These are phyloP conservation scores for Ogataea chonburiensis DNA, from an alignment of 805 yeast genomes.

Conservation along the genomic window DNA sequence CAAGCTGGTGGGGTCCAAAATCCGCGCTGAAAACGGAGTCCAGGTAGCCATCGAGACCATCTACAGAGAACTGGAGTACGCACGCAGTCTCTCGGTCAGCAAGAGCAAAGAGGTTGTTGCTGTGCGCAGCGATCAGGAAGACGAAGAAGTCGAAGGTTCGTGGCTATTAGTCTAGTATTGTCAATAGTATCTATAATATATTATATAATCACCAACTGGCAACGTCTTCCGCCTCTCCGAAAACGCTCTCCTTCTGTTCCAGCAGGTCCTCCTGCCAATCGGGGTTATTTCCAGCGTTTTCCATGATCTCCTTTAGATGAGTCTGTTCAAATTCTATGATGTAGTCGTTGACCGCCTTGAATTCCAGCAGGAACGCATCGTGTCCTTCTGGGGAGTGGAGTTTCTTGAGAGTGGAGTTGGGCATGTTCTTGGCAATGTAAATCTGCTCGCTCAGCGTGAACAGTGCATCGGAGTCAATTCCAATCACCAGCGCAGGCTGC, in stretches of 20 bases:
- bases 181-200: slow-evolving; percentile 4
- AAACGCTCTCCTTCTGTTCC: slow-evolving; percentile 63
- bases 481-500: slow-evolving; percentile 82
- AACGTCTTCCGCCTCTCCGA: slow-evolving; percentile 96
- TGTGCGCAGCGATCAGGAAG: slow-evolving; percentile 18
- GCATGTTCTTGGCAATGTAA: slow-evolving; percentile 71
- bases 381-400: slow-evolving; percentile 95
- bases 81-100: slow-evolving; percentile 52
- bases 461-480: slow-evolving; percentile 88
- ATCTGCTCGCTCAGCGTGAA: slow-evolving; percentile 93
- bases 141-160: slow-evolving; percentile 29
- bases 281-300: slow-evolving; percentile 45
- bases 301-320: slow-evolving; percentile 59
- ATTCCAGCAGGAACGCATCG: slow-evolving; percentile 92
- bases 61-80: slow-evolving; percentile 79
- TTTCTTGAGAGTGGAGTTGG: slow-evolving; percentile 63
- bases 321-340: slow-evolving; percentile 63
- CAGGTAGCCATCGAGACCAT: slow-evolving; percentile 69
- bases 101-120: slow-evolving; percentile 37
- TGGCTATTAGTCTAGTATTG: slow-evolving; percentile 29
- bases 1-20: slow-evolving; percentile 54
- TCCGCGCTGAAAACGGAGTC: slow-evolving; percentile 80
- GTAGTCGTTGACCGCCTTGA: slow-evolving; percentile 71
- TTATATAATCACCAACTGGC: slow-evolving; percentile 69
- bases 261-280: slow-evolving; percentile 45